Evolutionary conservation across 2,329 filamentous ascomycete genomes (phyloP), one percentile per base, ranked within the genome.

Genomic region (Ceratocystis variospora): DNA sequence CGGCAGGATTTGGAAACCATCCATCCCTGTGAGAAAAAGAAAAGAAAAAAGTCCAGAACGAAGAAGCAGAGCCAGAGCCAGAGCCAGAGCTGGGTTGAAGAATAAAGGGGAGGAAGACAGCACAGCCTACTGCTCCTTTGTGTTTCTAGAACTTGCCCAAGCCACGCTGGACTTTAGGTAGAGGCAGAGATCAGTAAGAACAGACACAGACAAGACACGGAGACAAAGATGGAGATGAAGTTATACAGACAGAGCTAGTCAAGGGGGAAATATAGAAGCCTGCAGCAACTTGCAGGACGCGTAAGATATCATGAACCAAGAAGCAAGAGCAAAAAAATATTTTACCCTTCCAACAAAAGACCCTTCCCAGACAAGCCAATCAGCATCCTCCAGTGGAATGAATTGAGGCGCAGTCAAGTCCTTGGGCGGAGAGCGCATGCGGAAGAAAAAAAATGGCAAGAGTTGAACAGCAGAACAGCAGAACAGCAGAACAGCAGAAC

Each of bases 291-390:
- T 59, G 28, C 53, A 33, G 53, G 55, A 53, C 55, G 28, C 55
- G 55, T 59, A 59, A 59, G 55, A 53, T 22, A 59, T 59, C 55
- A 59, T 37, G 55, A 59, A 59, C 53, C 53, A 59, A 53, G 37
- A 41, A 41, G 37, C 37, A 41, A 50, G 53, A 59, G 28, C 19
- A 28, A 59, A 31, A 59, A 59, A 59, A 59, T 59, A 17, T 59
- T 31, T 59, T 41, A 41, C 37, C 37, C 37, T 33, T 31, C 28
- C 10, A 15, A 59, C 55, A 59, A 59, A 59, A 59, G 55, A 59
- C 55, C 55, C 55, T 37, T 31, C 17, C 7, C 28, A 4, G n/a
- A 59, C 28, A n/a, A 59, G 55, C 55, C 55, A 59, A 59, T 59
- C 55, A 59, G 55, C 55, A n/a, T 37, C 25, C 55, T 31, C 12